Base-by-base conservation (phyloP, 2,329 filamentous ascomycete genomes). In the Paraphoma chrysanthemicola region DNA sequence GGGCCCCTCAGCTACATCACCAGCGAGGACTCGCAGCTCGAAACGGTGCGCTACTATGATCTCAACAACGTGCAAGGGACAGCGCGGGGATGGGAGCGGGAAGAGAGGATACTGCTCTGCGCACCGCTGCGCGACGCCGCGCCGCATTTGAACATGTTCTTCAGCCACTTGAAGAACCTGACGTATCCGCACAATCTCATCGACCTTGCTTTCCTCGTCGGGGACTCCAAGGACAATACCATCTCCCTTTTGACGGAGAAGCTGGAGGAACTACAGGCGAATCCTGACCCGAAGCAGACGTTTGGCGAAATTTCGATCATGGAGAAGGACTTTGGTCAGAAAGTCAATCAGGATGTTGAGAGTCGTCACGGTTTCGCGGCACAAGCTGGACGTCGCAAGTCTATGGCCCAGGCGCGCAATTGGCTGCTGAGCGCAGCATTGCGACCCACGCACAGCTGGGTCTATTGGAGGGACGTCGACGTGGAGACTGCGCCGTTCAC, bases 381-480 rank as follows among this genome's bases (percentile, higher is more conserved):
- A 1, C 95, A 99, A 78, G 95, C 95, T 23, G 91, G 90, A 65
- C 86, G 95, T 69, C 88, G 95, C 77, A 99, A 99, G 81, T 85
- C 96, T 71, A 99, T 99, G 95, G 95, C 95, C 0, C 93, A 97
- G 79, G 95, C 95, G 48, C 87, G 95, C 60, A 99, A 99, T 78
- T 99, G 95, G 95, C 83, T 99, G 50, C 80, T 99, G 54, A 97
- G 93, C 70, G 94, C 95, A 41, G 94, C 95, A 18, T 81, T 99
- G 51, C 88, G 95, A 43, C 95, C 95, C 1, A 96, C 95, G 50
- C 95, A 99, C 75, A 97, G 93, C 63, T 99, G 95, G 95, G 95
- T 99, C 9, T 99, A 99, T 75, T 99, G 95, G 95, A 88, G 95
- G 78, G 95, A 99, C 80, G 95, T 97, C 23, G 95, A 99, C 79